phyloP scores from a whole-genome alignment of 2,329 filamentous ascomycete genomes.

The Penicillium crustosum region DNA sequence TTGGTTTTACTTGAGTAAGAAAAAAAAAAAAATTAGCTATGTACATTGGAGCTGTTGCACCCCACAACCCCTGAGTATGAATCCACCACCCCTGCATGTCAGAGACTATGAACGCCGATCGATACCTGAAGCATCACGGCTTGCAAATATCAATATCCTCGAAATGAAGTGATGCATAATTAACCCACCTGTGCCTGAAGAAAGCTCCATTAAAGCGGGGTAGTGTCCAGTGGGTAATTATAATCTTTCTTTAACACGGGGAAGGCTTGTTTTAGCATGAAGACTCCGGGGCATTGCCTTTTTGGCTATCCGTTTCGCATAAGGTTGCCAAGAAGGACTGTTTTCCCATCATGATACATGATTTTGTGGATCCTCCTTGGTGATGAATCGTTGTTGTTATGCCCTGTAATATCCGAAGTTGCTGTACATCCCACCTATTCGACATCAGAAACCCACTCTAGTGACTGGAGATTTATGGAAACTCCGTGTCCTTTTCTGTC shows the following conservation, averaged over 20 bases:
- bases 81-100: not conserved
- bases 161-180: not conserved
- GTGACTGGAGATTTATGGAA: not conserved
- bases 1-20: no score
- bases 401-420: conserved; percentile 2
- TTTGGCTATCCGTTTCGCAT: conserved; percentile 11
- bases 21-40: no score
- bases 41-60: not conserved
- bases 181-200: conserved; percentile 12
- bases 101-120: conserved; percentile 12
- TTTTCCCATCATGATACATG: not conserved
- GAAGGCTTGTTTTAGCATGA: not conserved
- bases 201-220: conserved; percentile 5
- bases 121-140: conserved; percentile 19
- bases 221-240: not conserved
- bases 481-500: conserved; percentile 22
- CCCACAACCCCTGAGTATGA: not conserved
- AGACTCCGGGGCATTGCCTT: not conserved
- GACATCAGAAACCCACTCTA: not conserved
- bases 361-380: not conserved
- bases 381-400: not conserved
- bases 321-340: conserved; percentile 4
- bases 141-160: not conserved
- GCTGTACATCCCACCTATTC: not conserved
- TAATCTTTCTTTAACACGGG: no score